Evolutionary conservation across 441 rosid genomes (phyloP).

Genomic region (Isatis lusitanica): DNA sequence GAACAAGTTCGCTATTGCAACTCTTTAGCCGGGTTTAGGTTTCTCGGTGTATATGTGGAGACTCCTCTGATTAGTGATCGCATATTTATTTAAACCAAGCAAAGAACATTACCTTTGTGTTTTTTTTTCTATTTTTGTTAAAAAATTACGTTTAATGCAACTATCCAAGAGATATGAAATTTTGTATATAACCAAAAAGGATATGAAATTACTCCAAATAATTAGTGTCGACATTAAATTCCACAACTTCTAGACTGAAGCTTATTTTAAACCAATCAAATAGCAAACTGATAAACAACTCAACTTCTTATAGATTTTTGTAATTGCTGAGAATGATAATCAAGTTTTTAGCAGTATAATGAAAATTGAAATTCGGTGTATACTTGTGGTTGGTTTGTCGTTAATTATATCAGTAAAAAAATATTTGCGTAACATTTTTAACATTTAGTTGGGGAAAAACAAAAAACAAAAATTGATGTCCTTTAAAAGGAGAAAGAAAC

Average conservation of each 20-base stretch:
- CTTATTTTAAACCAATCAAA: not conserved
- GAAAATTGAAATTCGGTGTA: too few relatives aligned
- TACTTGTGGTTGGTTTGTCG: not conserved
- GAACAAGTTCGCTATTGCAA: not conserved
- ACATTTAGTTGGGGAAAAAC: too few relatives aligned
- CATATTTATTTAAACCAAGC: constrained; percentile 8
- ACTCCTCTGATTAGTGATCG: not conserved
- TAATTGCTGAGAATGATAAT: too few relatives aligned
- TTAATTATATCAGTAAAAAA: too few relatives aligned
- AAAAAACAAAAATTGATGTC: not conserved
- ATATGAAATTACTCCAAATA: too few relatives aligned
- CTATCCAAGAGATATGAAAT: not conserved
- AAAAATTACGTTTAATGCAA: not conserved
- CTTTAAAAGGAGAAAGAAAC: not conserved
- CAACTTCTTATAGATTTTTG: not conserved
- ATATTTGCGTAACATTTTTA: too few relatives aligned
- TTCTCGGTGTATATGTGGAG: constrained; percentile 22
- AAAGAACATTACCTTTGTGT: not conserved
- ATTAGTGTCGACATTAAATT: not conserved
- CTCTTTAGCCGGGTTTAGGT: not conserved
- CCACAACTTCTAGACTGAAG: not conserved
- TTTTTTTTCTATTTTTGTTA: not conserved
- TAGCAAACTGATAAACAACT: not conserved
- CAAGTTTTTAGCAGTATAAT: too few relatives aligned
- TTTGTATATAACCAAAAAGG: not conserved